These are phyloP conservation scores for Penicillium sclerotiorum DNA, from an alignment of 2,329 filamentous ascomycete genomes.

Conservation along the genomic window DNA sequence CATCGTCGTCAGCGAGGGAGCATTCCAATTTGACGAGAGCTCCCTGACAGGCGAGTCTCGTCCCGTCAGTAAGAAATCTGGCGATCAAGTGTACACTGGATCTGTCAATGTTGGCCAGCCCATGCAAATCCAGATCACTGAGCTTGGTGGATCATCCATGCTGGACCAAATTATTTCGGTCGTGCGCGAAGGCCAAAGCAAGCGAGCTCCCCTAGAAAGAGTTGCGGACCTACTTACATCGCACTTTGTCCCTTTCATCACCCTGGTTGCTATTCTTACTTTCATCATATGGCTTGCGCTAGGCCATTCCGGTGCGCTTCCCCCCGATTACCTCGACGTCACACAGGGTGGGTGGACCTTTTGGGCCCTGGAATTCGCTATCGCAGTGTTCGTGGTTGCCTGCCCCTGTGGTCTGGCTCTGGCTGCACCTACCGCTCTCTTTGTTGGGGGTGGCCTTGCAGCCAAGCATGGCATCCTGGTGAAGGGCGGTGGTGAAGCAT, in stretches of 20 bases:
- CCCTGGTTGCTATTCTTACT: constrained; percentile 50
- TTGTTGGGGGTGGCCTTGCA: constrained; percentile 78
- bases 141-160: constrained; percentile 52
- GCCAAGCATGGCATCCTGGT: constrained; percentile 79
- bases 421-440: constrained; percentile 84
- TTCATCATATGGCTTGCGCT: constrained; percentile 52
- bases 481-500: constrained; percentile 82
- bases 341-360: constrained; percentile 54
- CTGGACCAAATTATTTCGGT: constrained; percentile 53
- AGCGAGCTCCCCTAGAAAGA: constrained; percentile 52
- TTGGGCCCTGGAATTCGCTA: constrained; percentile 66
- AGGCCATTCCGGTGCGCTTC: constrained; percentile 46
- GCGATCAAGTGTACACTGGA: constrained; percentile 50
- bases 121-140: constrained; percentile 47
- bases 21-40: constrained; percentile 80
- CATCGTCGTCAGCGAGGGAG: constrained; percentile 55
- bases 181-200: constrained; percentile 53
- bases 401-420: constrained; percentile 83
- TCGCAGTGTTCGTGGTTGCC: constrained; percentile 83
- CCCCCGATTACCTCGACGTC: constrained; percentile 55
- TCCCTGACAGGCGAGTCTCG: constrained; percentile 70
- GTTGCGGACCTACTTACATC: constrained; percentile 52
- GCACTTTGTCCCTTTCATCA: constrained; percentile 54
- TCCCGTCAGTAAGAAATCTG: constrained; percentile 45
- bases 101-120: constrained; percentile 53